These are phyloP conservation scores for Brachypodium distachyon DNA, from an alignment of 202 grass and related monocot species.

Conservation along the genomic window DNA sequence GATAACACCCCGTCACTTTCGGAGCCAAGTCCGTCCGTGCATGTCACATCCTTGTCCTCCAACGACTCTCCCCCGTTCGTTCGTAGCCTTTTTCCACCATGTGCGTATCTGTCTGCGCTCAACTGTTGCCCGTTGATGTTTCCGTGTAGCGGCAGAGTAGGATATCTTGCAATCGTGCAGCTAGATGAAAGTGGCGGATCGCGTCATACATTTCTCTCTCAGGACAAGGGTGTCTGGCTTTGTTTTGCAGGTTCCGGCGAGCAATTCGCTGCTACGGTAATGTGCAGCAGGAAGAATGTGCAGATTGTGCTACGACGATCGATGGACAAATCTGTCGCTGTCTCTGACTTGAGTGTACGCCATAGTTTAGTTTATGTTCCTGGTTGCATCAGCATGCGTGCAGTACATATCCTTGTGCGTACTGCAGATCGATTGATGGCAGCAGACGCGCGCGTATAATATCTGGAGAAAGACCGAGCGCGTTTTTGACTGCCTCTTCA, in stretches of 20 bases:
- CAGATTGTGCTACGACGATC: too few relatives aligned
- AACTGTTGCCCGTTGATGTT: neutral
- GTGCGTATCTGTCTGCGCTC: constrained; percentile 25
- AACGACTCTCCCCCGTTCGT: too few relatives aligned
- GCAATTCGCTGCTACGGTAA: too few relatives aligned
- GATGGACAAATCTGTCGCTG: neutral
- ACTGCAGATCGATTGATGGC: neutral
- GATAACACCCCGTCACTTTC: constrained; percentile 23
- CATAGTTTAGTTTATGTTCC: neutral
- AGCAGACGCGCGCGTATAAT: neutral
- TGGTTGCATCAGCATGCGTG: neutral
- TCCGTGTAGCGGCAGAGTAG: too few relatives aligned
- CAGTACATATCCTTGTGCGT: neutral
- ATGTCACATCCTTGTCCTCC: constrained; percentile 21
- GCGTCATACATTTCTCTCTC: neutral
- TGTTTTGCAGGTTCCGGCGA: neutral
- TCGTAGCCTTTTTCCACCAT: constrained; percentile 5
- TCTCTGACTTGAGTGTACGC: constrained; percentile 10
- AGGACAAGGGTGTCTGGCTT: neutral
- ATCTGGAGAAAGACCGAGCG: neutral
- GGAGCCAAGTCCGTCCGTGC: neutral
- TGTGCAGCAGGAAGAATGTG: neutral
- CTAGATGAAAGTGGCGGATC: neutral
- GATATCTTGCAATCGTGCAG: too few relatives aligned
- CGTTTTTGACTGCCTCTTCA: neutral